Evolutionary conservation across 495 filamentous ascomycete genomes (phyloP), one percentile per base, ranked within the genome.

Genomic region (Cercophora samala): DNA sequence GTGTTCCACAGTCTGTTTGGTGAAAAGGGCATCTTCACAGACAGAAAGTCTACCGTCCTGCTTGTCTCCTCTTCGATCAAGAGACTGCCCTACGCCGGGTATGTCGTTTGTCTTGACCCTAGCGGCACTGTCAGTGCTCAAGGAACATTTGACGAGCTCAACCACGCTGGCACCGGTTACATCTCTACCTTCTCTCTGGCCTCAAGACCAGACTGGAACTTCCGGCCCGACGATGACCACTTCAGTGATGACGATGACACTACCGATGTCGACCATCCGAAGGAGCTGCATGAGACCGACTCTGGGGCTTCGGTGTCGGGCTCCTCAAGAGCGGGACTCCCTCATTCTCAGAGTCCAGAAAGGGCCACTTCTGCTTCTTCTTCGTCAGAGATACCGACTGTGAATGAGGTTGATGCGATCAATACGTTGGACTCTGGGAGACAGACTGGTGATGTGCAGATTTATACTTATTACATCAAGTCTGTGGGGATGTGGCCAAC

Each of bases 1-100:
- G 81, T 89, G 26, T 89, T 88, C 71, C 77, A 84, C 66, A 76
- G 74, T 54, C 68, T 90, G 1, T 72, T 89, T 56, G 86, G 86
- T 5, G 64, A 68, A 8, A 64, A 82, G 25, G 70, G 70, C 37
- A 21, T 69, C 5, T 73, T 87, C 4, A 80, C 83, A 17, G 73
- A 79, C 32, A 74, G 80, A 26, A 72, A 77, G 4, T 72, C 83
- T 21, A 87, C 86, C 2, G 80, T 88, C 2, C 74, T 90, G 11
- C 72, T 89, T 46, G 73, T 71, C 8, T 71, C 73, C 0, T 71
- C 68, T 1, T 75, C 71, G 1, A 66, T 64, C 59, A 74, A 72
- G 46, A 67, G 67, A 3, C 78, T 85, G 24, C 79, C 84, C 1
- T 84, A 78, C 66, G 72, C 83, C 6, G 85, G 86, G 65, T 79